Base-by-base conservation (phyloP, 495 filamentous ascomycete species). In the Neurospora intermedia region DNA sequence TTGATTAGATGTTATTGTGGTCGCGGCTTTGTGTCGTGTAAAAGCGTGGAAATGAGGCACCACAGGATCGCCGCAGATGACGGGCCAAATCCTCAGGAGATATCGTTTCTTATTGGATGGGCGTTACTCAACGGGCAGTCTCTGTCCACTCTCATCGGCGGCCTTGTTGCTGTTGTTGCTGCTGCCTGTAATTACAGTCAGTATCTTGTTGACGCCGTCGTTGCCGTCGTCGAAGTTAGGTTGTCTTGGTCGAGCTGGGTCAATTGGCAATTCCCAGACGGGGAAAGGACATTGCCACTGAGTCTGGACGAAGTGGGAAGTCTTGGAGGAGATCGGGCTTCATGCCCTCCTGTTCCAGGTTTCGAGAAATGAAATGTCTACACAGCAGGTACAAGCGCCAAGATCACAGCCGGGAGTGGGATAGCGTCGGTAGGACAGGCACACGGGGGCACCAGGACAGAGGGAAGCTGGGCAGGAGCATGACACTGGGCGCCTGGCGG, bases 31-130 rank as follows among this genome's bases (percentile, higher is more conserved):
- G 54, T 62, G 54, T 66, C 6, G 27, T 66, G 15, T 66, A 35
- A 66, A 66, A 66, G 54, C 54, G 54, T 66, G 54, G 54, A 66
- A 66, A 66, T 66, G 54, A 66, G 54, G 54, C 54, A 66, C 54
- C 54, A 35, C 54, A 66, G 54, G 54, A 66, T 66, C 54, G 54
- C 54, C 27, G 54, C 54, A 62, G 54, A 62, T 18, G 54, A 62
- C 6, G 27, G 54, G 27, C 35, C 54, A 66, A 66, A 66, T 66
- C 54, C 27, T 66, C 54, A 66, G 54, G 54, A 66, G 54, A 6
- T 66, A 35, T 66, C 54, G 35, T 66, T 66, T 66, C 31, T 35
- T 66, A 66, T 66, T 66, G 54, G 54, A 66, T 27, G 54, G 54
- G 54, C 7, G 54, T 66, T 15, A 35, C 54, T 66, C 54, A 59